Base-by-base conservation (phyloP, 2,329 filamentous ascomycete species). In the Verticillium albo-atrum region DNA sequence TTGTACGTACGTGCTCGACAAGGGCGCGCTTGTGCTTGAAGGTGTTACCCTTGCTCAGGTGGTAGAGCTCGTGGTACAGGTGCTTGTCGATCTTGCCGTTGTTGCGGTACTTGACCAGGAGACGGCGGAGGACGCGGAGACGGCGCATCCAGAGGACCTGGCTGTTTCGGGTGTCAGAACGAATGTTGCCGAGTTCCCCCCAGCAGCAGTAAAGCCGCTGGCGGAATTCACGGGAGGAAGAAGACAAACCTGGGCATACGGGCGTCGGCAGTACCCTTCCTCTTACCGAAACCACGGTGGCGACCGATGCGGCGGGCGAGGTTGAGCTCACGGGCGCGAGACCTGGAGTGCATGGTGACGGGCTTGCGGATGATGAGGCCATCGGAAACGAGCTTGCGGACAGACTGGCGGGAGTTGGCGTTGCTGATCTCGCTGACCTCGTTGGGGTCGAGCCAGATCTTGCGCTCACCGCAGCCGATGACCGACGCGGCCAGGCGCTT, bases 1-100 rank as follows among this genome's bases (percentile, higher is more conserved):
- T 60, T 59, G 58, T 74, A 92, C 95, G 77, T 96, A 99, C 95
- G 86, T 99, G 95, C 89, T 99, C 95, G 79, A 99, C 92, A 74
- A 99, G 89, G 77, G 93, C 95, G 83, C 95, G 90, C 93, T 98
- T 99, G 92, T 99, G 95, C 93, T 99, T 99, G 91, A 99, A 99
- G 80, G 95, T 94, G 90, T 99, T 99, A 96, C 95, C 96, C 93
- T 99, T 99, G 89, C 91, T 95, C 79, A 96, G 86, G 83, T 97
- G 95, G 89, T 99, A 99, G 71, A 99, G 92, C 86, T 98, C 93
- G 89, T 99, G 95, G 89, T 99, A 99, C 66, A 99, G 92, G 88
- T 99, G 95, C 90, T 99, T 99, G 86, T 99, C 95, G 80, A 99
- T 99, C 91, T 99, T 99, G 82, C 96, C 96, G 76, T 90, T 91